Evolutionary conservation across 2,329 filamentous ascomycete genomes (phyloP).

Genomic region (Thielaviopsis punctulata): DNA sequence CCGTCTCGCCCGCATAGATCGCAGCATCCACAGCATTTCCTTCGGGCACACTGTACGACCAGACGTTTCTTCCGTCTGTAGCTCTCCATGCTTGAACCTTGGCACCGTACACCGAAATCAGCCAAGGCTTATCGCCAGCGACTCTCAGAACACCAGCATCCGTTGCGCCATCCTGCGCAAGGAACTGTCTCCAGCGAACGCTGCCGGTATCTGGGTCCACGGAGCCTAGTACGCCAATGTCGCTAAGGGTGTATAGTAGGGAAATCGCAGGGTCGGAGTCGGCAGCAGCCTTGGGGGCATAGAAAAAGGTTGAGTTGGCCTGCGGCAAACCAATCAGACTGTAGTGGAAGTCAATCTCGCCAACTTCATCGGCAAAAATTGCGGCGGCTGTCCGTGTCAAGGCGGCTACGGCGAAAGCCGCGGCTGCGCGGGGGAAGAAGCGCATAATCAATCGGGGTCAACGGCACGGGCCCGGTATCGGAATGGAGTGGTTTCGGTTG

Average conservation of each 20-base stretch:
- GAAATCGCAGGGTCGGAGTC: slow-evolving; percentile 42
- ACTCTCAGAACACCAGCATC: slow-evolving; percentile 43
- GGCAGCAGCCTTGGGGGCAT: slow-evolving; percentile 63
- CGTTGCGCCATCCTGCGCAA: slow-evolving; percentile 34
- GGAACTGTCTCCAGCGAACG: slow-evolving; percentile 69
- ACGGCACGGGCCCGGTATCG: too few relatives aligned
- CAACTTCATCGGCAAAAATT: slow-evolving; percentile 81
- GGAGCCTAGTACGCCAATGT: slow-evolving; percentile 67
- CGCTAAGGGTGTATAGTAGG: slow-evolving; percentile 78
- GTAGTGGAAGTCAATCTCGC: slow-evolving; percentile 83
- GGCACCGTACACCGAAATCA: slow-evolving; percentile 55
- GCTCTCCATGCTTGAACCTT: slow-evolving; percentile 71
- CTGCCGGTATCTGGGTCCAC: slow-evolving; percentile 75
- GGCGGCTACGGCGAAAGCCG: slow-evolving; percentile 21
- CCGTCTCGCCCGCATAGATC: slow-evolving; percentile 49
- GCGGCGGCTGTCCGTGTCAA: slow-evolving; percentile 31
- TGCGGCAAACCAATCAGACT: slow-evolving; percentile 72
- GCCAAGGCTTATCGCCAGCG: slow-evolving; percentile 61
- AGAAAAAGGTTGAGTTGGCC: slow-evolving; percentile 80
- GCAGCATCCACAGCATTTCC: slow-evolving; percentile 53
- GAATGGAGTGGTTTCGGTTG: too few relatives aligned
- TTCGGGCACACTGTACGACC: slow-evolving; percentile 43
- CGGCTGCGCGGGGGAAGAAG: not conserved
- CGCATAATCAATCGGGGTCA: not conserved
- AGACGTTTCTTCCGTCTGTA: slow-evolving; percentile 59